Base-by-base conservation (phyloP, 75 land plant species). In the Pinus albicaulis region DNA sequence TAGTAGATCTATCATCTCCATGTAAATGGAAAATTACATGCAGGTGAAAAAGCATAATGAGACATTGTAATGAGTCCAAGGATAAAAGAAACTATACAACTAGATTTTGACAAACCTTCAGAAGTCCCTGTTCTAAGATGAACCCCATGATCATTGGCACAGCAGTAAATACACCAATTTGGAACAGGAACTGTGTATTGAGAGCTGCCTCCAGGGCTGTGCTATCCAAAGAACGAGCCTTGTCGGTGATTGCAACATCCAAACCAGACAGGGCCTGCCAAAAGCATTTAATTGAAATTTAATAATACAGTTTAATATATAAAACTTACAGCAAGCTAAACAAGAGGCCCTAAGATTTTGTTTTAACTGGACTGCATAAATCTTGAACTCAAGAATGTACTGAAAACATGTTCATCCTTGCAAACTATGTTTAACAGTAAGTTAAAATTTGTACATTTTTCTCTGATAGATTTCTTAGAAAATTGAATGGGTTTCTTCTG, bases 81-180 rank as follows among this genome's bases (percentile, higher is more conserved):
- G 34, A 64, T 64, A 20, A 31, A 64, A 41, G 23, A 41, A 68
- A 68, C 38, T 1, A 41, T 10, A 41, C 12, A 41, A 11, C 24
- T 38, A 68, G 14, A 56, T 20, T 10, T 24, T 34, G 5, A 73
- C 59, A 19, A 23, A 94, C 99, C 93, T 82, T 90, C 11, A 94
- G 72, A 19, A 92, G 79, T 38, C 99, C 99, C 68, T 80, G 87
- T 64, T 96, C 99, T 79, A 94, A 74, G 28, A 92, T 86, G 80
- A 92, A 89, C 16, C 92, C 94, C 86, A 96, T 81, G 20, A 96
- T 74, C 99, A 96, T 96, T 12, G 99, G 99, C 57, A 96, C 87
- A 11, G 99, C 99, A 48, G 95, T 92, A 70, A 96, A 92, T 12
- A 96, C 75, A 86, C 99, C 99, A 73, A 96, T 92, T 66, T 96